Evolutionary conservation across 1,284 basidiomycete species (phyloP), one percentile per base, ranked within the genome.

Genomic region (Trichosporon sp.): DNA sequence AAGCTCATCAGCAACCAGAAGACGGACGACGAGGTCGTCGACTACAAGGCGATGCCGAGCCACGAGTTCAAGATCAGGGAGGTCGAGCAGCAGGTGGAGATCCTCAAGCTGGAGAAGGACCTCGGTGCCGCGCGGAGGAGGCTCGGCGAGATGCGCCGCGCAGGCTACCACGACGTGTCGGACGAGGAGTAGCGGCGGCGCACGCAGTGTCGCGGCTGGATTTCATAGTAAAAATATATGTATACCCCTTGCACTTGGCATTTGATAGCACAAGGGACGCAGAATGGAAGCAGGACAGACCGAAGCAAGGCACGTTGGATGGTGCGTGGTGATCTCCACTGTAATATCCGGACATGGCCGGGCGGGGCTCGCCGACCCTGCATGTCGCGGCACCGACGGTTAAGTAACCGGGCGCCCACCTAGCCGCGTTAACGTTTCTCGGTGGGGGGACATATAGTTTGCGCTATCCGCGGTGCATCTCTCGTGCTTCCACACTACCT

Each of bases 81-180:
- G 87, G 98, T 99, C 95, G 96, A 99, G 85, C 94, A 97, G 81
- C 96, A 98, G 84, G 97, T 99, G 60, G 93, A 97, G 82, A 98
- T 99, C 74, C 86, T 99, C 75, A 95, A 91, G 80, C 85, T 98
- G 76, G 96, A 98, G 87, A 98, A 98, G 86, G 94, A 98, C 12
- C 86, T 99, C 38, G 92, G 91, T 63, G 93, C 91, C 42, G 92
- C 94, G 27, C 87, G 94, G 69, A 89, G 93, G 81, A 87, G 89
- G 72, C 83, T 97, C 73, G 95, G 94, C 58, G 90, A 89, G 63
- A 96, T 96, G 92, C 87, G 94, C 70, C 87, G 93, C 65, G 93
- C 93, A 66, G 93, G 92, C 78, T 97, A 82, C 69, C 80, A 82
- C 69, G 76, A 82, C 11, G 56, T 60, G 56, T 60, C 56, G 69